Percentiles rank a stretch among this genome's conserved stretches.
Evolutionary conservation across 108 stramenopile species (phyloP).

Genomic region (Schizochytrium sp.): DNA sequence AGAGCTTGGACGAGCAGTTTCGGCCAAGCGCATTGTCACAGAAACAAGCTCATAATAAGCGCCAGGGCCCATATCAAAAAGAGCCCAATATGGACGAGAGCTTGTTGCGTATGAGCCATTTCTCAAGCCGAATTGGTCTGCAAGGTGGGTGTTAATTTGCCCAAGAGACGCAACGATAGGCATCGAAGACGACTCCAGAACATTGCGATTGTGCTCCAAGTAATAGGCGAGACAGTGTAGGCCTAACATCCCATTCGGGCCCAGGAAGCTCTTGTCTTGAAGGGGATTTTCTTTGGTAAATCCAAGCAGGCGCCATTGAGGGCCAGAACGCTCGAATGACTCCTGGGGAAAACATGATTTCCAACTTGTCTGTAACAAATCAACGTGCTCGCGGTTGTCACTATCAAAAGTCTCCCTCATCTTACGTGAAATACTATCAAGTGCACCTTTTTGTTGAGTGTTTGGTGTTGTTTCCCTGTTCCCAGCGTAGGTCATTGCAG

Average conservation of each 20-base stretch:
- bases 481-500: neutral
- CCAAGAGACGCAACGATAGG: neutral
- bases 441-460: conserved; percentile 48
- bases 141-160: conserved; percentile 23
- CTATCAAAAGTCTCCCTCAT: neutral
- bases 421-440: neutral
- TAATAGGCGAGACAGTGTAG: conserved; percentile 37
- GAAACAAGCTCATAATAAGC: conserved; percentile 50
- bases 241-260: conserved; percentile 11
- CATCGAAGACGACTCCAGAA: neutral
- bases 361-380: conserved; percentile 33
- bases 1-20: neutral
- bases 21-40: neutral
- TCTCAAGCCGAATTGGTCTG: neutral
- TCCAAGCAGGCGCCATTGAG: conserved; percentile 23
- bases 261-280: neutral
- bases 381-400: conserved; percentile 32
- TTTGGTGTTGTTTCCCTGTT: conserved; percentile 9
- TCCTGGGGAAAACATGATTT: conserved; percentile 41
- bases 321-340: neutral
- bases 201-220: conserved; percentile 26
- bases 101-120: neutral
- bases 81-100: conserved; percentile 23
- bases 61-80: conserved; percentile 30
- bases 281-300: conserved; percentile 39